phyloP scores from a whole-genome alignment of 2,329 filamentous ascomycete genomes.

The Penicillium sp. region DNA sequence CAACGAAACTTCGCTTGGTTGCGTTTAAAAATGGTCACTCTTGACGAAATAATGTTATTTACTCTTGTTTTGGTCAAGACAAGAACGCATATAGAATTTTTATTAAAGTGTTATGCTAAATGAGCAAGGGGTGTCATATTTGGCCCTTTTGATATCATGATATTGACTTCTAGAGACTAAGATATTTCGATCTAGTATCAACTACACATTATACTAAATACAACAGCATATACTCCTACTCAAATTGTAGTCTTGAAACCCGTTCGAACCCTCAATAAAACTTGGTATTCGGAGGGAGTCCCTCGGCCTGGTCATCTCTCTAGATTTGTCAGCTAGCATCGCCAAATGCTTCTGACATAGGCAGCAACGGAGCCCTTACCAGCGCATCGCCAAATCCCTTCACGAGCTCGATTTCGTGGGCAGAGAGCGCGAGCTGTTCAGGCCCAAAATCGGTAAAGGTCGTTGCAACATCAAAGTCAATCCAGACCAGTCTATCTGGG shows the following conservation, averaged over 20 bases:
- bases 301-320: constrained; percentile 19
- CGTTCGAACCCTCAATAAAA: constrained; percentile 8
- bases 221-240: too few species aligned
- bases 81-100: too few species aligned
- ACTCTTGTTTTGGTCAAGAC: too few species aligned
- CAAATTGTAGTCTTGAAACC: too few species aligned
- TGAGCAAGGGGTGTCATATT: too few species aligned
- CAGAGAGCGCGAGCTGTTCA: constrained; percentile 6
- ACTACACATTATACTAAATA: too few species aligned
- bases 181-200: too few species aligned
- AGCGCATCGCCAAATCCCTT: constrained; percentile 14
- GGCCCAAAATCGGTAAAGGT: constrained; percentile 15
- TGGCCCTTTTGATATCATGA: too few species aligned
- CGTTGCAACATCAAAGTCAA: constrained; percentile 26
- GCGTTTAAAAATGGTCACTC: neutral
- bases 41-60: too few species aligned
- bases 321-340: constrained; percentile 11
- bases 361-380: constrained; percentile 1
- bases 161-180: too few species aligned
- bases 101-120: too few species aligned
- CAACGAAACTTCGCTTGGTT: neutral
- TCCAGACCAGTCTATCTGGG: constrained; percentile 21
- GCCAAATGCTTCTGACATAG: neutral
- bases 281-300: constrained; percentile 22
- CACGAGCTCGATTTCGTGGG: constrained; percentile 18